phyloP scores from a whole-genome alignment of 148 eudicot genomes.

The Rhododendron vialii region DNA sequence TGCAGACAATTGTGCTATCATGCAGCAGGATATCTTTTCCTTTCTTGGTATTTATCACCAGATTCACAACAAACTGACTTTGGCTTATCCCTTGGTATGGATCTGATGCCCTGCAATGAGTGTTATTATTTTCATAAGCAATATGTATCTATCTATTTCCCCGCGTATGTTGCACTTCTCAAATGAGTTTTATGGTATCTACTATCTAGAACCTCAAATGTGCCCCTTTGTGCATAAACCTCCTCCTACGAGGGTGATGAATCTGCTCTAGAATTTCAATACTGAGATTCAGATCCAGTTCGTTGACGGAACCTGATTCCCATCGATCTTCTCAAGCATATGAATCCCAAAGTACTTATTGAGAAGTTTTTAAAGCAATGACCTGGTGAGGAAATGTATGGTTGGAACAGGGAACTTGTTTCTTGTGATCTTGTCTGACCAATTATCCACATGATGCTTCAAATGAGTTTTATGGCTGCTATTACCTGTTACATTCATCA shows the following conservation, averaged over 20 bases:
- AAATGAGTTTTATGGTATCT: neutral
- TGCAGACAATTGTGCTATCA: neutral
- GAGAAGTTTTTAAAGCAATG: neutral
- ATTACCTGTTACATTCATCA: neutral
- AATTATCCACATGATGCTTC: neutral
- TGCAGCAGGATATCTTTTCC: neutral
- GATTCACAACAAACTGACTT: neutral
- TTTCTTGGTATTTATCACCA: neutral
- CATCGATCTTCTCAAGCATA: neutral
- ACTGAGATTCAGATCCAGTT: neutral
- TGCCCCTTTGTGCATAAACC: neutral
- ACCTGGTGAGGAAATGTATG: neutral
- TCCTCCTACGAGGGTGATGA: neutral
- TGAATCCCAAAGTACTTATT: neutral
- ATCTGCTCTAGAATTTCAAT: neutral
- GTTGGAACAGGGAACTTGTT: neutral
- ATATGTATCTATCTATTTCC: neutral
- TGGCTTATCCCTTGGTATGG: neutral
- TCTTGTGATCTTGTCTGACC: neutral
- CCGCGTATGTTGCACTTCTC: neutral
- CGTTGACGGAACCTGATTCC: neutral
- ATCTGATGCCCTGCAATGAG: neutral
- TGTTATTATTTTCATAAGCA: neutral
- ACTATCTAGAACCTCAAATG: neutral
- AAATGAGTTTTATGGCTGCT: neutral